Evolutionary conservation across 352 stramenopile genomes (phyloP), one percentile per base, ranked within the genome.

Genomic region (Chrysophaeum taylorii): DNA sequence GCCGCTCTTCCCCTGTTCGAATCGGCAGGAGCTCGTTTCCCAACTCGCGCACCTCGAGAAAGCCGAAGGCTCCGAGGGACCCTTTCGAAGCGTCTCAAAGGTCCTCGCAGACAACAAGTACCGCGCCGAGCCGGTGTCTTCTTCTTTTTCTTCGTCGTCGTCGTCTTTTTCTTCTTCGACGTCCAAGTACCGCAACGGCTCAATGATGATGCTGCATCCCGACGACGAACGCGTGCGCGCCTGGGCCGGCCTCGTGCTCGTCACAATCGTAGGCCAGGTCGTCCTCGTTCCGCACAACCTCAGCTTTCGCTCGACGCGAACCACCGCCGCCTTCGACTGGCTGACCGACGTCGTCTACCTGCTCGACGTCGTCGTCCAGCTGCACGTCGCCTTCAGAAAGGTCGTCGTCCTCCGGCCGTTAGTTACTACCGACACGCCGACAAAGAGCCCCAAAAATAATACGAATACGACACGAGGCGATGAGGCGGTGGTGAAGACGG

Each of bases 401-500:
- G 18, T 45, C 2, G 68, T 69, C 31, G 37, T 42, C n/a, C n/a
- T n/a, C n/a, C n/a, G n/a, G 37, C 42, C n/a, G n/a, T n/a, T n/a
- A n/a, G 64, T 9, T 70, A 76, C 69, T 45, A 76, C 69, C 38
- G 38, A 53, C 23, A 38, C 36, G 16, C n/a, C 25, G 4, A 70
- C 53, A 50, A 52, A 9, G 38, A 74, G n/a, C n/a, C n/a, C n/a
- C n/a, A n/a, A n/a, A n/a, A n/a, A n/a, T n/a, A n/a, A n/a, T n/a
- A n/a, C n/a, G n/a, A n/a, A n/a, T n/a, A n/a, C n/a, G n/a, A n/a
- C n/a, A n/a, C n/a, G n/a, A 5, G 48, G 50, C n/a, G 36, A 71
- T 37, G 70, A 62, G 23, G 84, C 78, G 14, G 75, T 74, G n/a
- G 75, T 78, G 39, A 75, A 72, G 41, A 74, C 75, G 0, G 64